These are phyloP conservation scores for Hanseniaspora opuntiae DNA, from an alignment of 805 yeast genomes.

Conservation along the genomic window DNA sequence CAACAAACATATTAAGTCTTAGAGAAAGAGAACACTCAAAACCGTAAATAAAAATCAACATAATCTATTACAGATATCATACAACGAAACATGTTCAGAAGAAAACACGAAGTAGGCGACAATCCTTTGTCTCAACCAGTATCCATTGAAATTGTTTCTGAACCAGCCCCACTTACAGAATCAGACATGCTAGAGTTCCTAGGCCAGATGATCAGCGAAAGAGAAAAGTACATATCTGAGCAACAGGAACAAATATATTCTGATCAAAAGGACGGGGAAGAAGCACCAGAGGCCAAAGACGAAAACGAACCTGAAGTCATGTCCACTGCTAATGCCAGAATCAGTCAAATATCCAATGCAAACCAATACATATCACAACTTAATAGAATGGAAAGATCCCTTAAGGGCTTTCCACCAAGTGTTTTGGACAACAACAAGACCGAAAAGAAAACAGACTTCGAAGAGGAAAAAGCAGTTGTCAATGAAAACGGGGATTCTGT, in stretches of 20 bases:
- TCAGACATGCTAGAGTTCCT: slow-evolving; percentile 10
- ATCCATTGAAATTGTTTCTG: slow-evolving; percentile 3
- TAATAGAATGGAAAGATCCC: slow-evolving; percentile 59
- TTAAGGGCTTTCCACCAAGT: slow-evolving; percentile 65
- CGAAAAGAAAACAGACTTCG: slow-evolving; percentile 3
- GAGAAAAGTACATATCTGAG: slow-evolving; percentile 12
- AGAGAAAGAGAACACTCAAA: no score
- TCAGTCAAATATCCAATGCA: slow-evolving; percentile 24
- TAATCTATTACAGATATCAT: neutral
- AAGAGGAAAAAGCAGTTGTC: slow-evolving; percentile 7
- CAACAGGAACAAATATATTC: slow-evolving; percentile 6
- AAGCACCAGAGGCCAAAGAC: neutral
- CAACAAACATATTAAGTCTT: neutral
- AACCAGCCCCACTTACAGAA: slow-evolving; percentile 3
- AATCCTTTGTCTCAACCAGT: slow-evolving; percentile 12
- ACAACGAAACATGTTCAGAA: slow-evolving; percentile 8
- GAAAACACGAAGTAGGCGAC: slow-evolving; percentile 12
- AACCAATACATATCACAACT: slow-evolving; percentile 37
- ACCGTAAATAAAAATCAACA: no score
- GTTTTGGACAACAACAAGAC: slow-evolving; percentile 12
- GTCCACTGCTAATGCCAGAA: slow-evolving; percentile 17
- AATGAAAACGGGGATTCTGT: slow-evolving; percentile 12
- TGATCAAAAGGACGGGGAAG: neutral
- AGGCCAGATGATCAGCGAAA: slow-evolving; percentile 8
- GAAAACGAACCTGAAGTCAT: slow-evolving; percentile 13